Conservation (phyloP, 2,329 filamentous ascomycete genomes). For the Emmonsiellopsis sp. region DNA sequence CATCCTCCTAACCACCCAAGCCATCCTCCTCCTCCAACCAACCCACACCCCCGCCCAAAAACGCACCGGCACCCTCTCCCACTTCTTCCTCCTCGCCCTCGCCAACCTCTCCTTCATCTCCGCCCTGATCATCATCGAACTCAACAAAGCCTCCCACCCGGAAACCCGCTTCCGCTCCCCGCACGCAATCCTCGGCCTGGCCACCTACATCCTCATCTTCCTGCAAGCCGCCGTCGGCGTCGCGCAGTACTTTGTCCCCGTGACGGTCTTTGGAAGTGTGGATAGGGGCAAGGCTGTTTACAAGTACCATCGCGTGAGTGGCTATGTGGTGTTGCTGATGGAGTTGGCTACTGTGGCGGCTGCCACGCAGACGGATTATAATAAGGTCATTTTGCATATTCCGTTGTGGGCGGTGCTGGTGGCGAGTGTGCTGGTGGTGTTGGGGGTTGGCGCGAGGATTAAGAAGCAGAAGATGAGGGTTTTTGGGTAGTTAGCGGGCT, state of each 20-base stretch:
- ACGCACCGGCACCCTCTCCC: constrained; percentile 49
- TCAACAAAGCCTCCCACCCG: constrained; percentile 69
- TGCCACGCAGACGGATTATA: constrained; percentile 69
- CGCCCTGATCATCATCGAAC: constrained; percentile 39
- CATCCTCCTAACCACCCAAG: constrained; percentile 66
- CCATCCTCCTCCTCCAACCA: constrained; percentile 77
- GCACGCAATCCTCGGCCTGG: constrained; percentile 75
- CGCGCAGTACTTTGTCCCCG: constrained; percentile 68
- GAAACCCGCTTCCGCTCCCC: constrained; percentile 56
- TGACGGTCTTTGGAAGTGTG: constrained; percentile 61
- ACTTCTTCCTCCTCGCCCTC: constrained; percentile 59
- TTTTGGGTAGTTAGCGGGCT: constrained; percentile 20
- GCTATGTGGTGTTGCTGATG: constrained; percentile 63
- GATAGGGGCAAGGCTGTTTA: constrained; percentile 73
- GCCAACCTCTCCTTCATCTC: constrained; percentile 32
- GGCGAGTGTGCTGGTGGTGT: constrained; percentile 54
- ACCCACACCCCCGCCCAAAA: constrained; percentile 73
- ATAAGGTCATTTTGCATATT: constrained; percentile 57
- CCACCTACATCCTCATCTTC: constrained; percentile 59
- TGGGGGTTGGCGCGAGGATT: constrained; percentile 68
- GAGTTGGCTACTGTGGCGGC: constrained; percentile 65
- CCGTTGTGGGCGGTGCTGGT: constrained; percentile 66
- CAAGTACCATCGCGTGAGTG: constrained; percentile 76
- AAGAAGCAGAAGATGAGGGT: constrained; percentile 70
- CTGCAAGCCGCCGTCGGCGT: constrained; percentile 71